Evolutionary conservation across 306 rosid genomes (phyloP).

Genomic region (Prinsepia uniflora): DNA sequence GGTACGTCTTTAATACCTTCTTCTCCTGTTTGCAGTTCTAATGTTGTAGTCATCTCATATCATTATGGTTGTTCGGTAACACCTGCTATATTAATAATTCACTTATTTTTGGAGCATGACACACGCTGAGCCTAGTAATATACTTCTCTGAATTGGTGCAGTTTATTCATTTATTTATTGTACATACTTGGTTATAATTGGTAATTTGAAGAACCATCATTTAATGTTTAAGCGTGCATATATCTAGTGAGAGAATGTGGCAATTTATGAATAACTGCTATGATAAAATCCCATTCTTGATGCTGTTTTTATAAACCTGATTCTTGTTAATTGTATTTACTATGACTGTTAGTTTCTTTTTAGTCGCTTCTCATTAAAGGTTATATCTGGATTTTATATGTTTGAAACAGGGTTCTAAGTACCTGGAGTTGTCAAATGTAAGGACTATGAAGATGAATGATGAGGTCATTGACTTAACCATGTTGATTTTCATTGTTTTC

Average conservation of each 20-base stretch:
- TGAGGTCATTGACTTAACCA: constrained; percentile 44
- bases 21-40: constrained; percentile 7
- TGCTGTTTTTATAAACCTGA: neutral
- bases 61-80: neutral
- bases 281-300: neutral
- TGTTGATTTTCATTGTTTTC: neutral
- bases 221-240: neutral
- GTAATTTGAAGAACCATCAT: neutral
- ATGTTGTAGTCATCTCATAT: neutral
- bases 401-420: constrained; percentile 58
- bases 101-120: neutral
- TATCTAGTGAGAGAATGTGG: neutral
- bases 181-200: neutral
- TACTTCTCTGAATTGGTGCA: neutral
- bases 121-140: neutral
- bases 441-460: constrained; percentile 79
- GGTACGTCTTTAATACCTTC: constrained; percentile 47
- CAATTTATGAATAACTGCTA: neutral
- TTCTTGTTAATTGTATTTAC: too few species aligned
- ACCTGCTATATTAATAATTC: neutral
- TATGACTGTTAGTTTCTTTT: neutral
- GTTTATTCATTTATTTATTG: neutral
- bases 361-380: neutral
- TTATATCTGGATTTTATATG: constrained; percentile 5
- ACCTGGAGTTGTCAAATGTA: constrained; percentile 56